These are phyloP conservation scores for Euphorbia pulcherrima DNA, from an alignment of 345 rosid genomes.

Conservation along the genomic window DNA sequence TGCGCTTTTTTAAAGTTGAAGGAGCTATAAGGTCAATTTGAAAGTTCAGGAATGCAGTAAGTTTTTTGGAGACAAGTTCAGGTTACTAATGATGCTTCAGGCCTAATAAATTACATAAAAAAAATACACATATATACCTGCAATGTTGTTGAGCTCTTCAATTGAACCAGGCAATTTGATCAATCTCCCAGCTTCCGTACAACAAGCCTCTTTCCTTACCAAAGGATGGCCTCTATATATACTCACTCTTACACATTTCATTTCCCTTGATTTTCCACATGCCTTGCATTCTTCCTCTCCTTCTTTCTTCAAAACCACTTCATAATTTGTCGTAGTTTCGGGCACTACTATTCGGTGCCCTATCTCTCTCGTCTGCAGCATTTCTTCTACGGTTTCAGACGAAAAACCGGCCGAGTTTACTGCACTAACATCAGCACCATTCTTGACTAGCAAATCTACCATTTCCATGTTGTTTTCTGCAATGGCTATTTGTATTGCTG, in stretches of 20 bases:
- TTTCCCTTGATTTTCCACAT: background rate
- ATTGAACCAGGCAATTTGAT: conserved; percentile 59
- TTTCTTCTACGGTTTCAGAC: conserved; percentile 31
- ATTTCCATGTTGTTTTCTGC: conserved; percentile 51
- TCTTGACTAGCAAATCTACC: conserved; percentile 57
- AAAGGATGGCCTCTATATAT: conserved; percentile 69
- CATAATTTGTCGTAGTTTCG: conserved; percentile 16
- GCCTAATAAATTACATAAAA: no score
- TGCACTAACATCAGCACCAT: conserved; percentile 53
- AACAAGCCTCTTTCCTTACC: conserved; percentile 39
- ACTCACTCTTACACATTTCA: conserved; percentile 47
- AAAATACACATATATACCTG: conserved; percentile 40
- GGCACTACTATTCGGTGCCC: conserved; percentile 39
- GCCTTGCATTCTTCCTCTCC: conserved; percentile 20
- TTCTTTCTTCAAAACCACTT: conserved; percentile 24
- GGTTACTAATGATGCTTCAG: no score
- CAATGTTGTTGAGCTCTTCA: conserved; percentile 67
- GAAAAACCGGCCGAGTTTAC: conserved; percentile 24
- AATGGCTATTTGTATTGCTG: conserved; percentile 63
- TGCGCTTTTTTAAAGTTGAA: no score
- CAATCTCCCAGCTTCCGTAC: conserved; percentile 56
- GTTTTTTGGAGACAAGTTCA: no score
- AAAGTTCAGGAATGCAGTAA: no score
- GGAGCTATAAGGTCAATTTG: no score
- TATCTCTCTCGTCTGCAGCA: conserved; percentile 41